Percentiles rank a stretch among this genome's conserved stretches.
Conservation (phyloP, 805 yeast genomes). For the Blastobotrys robertii region DNA sequence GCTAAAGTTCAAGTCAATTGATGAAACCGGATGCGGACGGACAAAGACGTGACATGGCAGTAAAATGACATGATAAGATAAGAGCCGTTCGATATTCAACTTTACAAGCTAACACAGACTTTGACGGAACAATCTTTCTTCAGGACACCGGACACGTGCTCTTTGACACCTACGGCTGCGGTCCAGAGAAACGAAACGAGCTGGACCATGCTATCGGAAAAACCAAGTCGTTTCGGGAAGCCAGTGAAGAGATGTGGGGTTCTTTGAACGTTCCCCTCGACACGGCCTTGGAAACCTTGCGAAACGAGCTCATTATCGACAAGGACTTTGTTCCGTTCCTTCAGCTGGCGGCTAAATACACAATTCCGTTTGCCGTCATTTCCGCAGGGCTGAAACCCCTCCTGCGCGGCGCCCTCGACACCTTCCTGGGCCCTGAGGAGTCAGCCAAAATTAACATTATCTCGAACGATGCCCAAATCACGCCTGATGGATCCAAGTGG, state of each 20-base stretch:
- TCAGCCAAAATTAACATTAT: slow-evolving; percentile 31
- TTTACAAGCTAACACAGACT: slow-evolving; percentile 26
- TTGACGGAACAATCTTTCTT: slow-evolving; percentile 37
- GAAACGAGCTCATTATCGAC: slow-evolving; percentile 30
- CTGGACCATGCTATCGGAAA: slow-evolving; percentile 31
- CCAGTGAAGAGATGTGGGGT: slow-evolving; percentile 36
- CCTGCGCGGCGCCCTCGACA: slow-evolving; percentile 32
- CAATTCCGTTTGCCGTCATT: slow-evolving; percentile 33
- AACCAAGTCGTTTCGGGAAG: slow-evolving; percentile 30
- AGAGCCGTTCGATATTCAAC: too few species aligned
- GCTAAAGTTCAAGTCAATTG: too few species aligned
- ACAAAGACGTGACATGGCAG: too few species aligned
- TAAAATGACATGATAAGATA: too few species aligned
- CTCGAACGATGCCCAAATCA: slow-evolving; percentile 32
- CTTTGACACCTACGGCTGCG: slow-evolving; percentile 35
- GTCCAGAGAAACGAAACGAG: slow-evolving; percentile 28
- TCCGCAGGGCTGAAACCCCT: slow-evolving; percentile 36
- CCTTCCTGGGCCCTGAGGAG: slow-evolving; percentile 26
- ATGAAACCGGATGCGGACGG: too few species aligned
- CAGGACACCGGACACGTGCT: slow-evolving; percentile 38
- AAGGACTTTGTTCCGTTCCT: slow-evolving; percentile 32
- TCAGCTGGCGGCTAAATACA: slow-evolving; percentile 28
- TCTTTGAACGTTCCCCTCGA: slow-evolving; percentile 31
- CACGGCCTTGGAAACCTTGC: slow-evolving; percentile 28
- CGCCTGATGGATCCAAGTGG: slow-evolving; percentile 31